Conservation (phyloP, 83 land plant species). For the Thuja plicata region DNA sequence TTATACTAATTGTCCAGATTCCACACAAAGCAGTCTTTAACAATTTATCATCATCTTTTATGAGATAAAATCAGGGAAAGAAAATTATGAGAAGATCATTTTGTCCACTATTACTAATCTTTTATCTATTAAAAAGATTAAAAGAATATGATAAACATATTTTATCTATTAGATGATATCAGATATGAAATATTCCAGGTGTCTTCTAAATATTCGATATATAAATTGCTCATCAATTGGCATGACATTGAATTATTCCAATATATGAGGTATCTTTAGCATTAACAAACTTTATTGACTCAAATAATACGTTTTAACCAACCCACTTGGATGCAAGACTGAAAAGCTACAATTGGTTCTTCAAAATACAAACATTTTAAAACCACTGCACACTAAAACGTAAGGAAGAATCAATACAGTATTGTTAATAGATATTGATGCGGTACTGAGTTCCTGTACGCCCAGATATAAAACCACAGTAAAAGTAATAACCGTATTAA, state of each 20-base stretch:
- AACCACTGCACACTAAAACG: background rate
- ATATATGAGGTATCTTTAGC: background rate
- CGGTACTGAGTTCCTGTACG: background rate
- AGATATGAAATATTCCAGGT: too few relatives aligned
- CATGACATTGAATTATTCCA: background rate
- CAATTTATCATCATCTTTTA: background rate
- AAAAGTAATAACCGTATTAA: background rate
- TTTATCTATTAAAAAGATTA: background rate
- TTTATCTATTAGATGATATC: background rate
- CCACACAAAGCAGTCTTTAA: background rate
- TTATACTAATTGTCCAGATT: background rate
- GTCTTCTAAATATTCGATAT: too few relatives aligned
- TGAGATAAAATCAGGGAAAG: background rate
- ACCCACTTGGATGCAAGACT: too few relatives aligned
- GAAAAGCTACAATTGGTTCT: too few relatives aligned
- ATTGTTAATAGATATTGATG: background rate
- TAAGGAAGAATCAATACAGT: background rate
- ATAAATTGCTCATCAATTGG: background rate
- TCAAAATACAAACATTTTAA: background rate
- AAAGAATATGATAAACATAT: background rate
- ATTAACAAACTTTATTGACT: too few relatives aligned
- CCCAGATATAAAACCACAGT: background rate
- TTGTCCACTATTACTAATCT: background rate
- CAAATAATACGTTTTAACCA: too few relatives aligned
- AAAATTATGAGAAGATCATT: background rate